Conservation (phyloP, 345 rosid genomes). For the Boechera retrofracta region DNA sequence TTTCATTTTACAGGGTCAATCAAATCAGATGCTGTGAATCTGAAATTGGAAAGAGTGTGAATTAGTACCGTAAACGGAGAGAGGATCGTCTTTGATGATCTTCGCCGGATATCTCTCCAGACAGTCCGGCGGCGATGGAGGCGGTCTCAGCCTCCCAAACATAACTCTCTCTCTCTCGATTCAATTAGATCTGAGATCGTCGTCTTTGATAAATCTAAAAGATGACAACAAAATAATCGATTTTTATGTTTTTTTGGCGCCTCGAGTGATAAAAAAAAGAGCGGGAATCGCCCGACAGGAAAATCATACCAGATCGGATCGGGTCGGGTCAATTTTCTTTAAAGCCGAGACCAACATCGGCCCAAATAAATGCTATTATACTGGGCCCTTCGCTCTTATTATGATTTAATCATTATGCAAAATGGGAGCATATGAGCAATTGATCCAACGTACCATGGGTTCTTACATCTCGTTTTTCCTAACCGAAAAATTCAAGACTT, state of each 20-base stretch:
- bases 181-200: background rate
- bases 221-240: background rate
- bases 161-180: slow-evolving; percentile 36
- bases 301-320: background rate
- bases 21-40: background rate
- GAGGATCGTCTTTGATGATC: slow-evolving; percentile 75
- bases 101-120: slow-evolving; percentile 69
- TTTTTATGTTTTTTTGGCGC: slow-evolving; percentile 28
- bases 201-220: slow-evolving; percentile 7
- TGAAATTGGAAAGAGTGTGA: background rate
- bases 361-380: background rate
- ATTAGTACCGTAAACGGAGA: slow-evolving; percentile 77
- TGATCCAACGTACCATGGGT: too few species aligned
- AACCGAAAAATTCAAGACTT: too few species aligned
- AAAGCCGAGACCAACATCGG: background rate
- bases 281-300: slow-evolving; percentile 29
- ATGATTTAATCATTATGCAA: background rate
- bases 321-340: background rate
- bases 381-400: background rate
- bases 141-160: slow-evolving; percentile 79
- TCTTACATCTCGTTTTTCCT: too few species aligned
- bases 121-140: slow-evolving; percentile 61
- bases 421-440: too few species aligned
- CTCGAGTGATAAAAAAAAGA: slow-evolving; percentile 7
- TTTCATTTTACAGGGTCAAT: background rate